Evolutionary conservation across 768 basidiomycete genomes (phyloP), one percentile per base, ranked within the genome.

Genomic region (Suillus variegatus): DNA sequence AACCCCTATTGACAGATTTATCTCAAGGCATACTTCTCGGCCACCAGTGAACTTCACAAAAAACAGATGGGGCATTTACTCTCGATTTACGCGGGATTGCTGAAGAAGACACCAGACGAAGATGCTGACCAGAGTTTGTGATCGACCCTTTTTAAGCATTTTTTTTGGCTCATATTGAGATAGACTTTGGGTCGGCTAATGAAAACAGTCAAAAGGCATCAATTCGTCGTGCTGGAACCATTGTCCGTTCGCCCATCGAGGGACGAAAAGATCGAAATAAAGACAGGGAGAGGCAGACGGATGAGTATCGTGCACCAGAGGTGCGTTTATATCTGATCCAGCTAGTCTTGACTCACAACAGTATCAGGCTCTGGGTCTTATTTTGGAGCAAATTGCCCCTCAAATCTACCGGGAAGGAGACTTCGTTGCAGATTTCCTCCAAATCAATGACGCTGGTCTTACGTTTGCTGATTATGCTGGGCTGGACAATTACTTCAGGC

Each of bases 401-500:
- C 82, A 88, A 64, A 84, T 97, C n/a, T 88, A 90, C 66, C 85
- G 84, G 13, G 96, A 99, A 78, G 88, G 91, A 70, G 89, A 89
- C 40, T 98, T 97, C 77, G 88, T 97, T 66, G 86, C 90, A 10
- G 92, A 95, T 71, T 98, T 98, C 77, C 80, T 99, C 57, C 95
- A 95, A 73, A 91, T 97, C 74, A 94, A 94, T 67, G 92, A 96
- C 66, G 85, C 88, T 25, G 88, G 88, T 20, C 83, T 95, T 16
- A 97, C 97, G 1, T 99, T 95, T 76, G 97, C 97, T 16, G 97
- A 98, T 78, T 95, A 97, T 70, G 93, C 94, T 87, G 88, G 88
- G 54, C 80, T 99, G 65, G 97, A 99, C 74, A 94, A 88, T 66
- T 99, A 97, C 77, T 97, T 97, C 81, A 85, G 94, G 32, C 82